Evolutionary conservation across 2,329 filamentous ascomycete species (phyloP), one percentile per base, ranked within the genome.

Genomic region (Colletotrichum plurivorum): DNA sequence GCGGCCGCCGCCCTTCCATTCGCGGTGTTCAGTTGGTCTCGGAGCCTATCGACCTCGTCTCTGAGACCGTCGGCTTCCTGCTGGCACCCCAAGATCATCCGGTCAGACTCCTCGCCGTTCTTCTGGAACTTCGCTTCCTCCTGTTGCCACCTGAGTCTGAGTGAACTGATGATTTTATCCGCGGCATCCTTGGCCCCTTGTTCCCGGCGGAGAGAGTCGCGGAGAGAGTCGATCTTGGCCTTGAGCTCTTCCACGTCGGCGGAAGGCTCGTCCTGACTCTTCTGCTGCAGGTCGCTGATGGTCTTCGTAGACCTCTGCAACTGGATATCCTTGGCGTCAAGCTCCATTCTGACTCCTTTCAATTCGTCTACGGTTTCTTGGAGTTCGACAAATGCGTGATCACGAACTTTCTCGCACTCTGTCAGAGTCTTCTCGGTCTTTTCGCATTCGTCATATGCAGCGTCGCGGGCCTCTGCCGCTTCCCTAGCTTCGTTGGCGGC

Each of bases 261-360:
- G 7, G 18, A 12, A 15, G 56, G 27, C 22, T 15, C 18, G 3
- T 12, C 18, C 20, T 54, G 25, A 8, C 27, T 39, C 22, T 7
- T 18, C n/a, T 10, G 27, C 20, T 18, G 39, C 2, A 43, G 46
- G 2, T 27, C 27, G 10, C 46, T 22, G 18, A 25, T 12, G 12
- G 15, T 22, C 8, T 13, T 7, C 22, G 6, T 7, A 12, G 52
- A 15, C 20, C 20, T 10, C 16, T 61, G 63, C 25, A 31, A 20
- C 12, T 18, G 13, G 13, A 56, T 31, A 2, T 66, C 63, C 20
- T 67, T 63, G 20, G 39, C 25, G 31, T 51, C 31, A 5, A 12
- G 39, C 18, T 65, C 64, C 27, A 15, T 18, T 43, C 18, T 56
- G 18, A 4, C 25, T 16, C 62, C 39, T 5, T n/a, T 20, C 8